Base-by-base conservation (phyloP, 2,329 filamentous ascomycete species). In the Penicillium hesseltinei region DNA sequence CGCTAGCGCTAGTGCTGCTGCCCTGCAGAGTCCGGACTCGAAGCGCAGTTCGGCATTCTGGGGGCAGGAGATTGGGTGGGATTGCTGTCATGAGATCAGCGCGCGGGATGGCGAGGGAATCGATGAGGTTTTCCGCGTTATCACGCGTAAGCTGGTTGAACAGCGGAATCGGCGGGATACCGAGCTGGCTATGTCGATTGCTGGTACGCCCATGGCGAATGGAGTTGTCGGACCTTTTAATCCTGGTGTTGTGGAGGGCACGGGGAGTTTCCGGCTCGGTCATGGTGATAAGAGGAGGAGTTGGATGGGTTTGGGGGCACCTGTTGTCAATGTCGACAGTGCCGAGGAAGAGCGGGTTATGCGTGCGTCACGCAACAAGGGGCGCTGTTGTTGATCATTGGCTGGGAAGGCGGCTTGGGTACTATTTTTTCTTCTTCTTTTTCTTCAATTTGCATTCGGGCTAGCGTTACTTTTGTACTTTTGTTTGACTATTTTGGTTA, bases 81-180 rank as follows among this genome's bases (percentile, higher is more conserved):
- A 97, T 69, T 95, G 92, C 62, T 97, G 93, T 73, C 94, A 97
- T 75, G 94, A 99, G 78, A 93, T 99, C 70, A 92, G 88, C 66
- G 92, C 93, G 47, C 93, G 95, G 80, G 92, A 88, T 69, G 92
- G 92, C 56, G 92, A 97, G 79, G 93, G 93, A 19, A 92, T 99
- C 19, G 94, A 97, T 67, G 94, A 97, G 75, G 92, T 99, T 0
- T 97, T 97, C 68, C 84, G 93, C 2, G 91, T 96, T 27, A 89
- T 92, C 45, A 94, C 92, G 9, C 81, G 95, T 68, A 96, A 96
- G 77, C 76, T 88, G 19, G 86, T 88, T 5, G 93, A 97, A 77
- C 84, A 93, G 69, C 78, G 81, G 43, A 80, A 80, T 56, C 80
- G 79, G 45, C 70, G 82, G 15, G 82, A 83, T 59, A 76, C 79